These are phyloP conservation scores for Elongisporangium prolatum DNA, from an alignment of 352 stramenopile species.

Conservation along the genomic window DNA sequence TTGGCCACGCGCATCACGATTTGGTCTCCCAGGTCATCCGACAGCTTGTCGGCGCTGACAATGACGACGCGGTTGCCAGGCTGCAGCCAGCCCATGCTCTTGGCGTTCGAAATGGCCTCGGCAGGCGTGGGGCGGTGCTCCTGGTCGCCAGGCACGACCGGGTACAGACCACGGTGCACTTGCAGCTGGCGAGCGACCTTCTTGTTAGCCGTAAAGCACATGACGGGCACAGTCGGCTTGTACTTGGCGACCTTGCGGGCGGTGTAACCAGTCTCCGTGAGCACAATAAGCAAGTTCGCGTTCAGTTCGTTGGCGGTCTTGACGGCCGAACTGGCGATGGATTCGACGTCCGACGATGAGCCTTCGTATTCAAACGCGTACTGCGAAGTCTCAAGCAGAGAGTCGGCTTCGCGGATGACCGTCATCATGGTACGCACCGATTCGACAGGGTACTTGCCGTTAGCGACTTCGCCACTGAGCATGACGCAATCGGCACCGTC, in stretches of 20 bases:
- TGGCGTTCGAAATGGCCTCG: slow-evolving; percentile 87
- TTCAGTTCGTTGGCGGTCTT: slow-evolving; percentile 85
- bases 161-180: slow-evolving; percentile 82
- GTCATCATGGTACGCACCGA: slow-evolving; percentile 92
- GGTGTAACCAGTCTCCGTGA: slow-evolving; percentile 79
- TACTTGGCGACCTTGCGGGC: slow-evolving; percentile 86
- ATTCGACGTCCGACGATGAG: slow-evolving; percentile 75
- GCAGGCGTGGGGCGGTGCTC: slow-evolving; percentile 57
- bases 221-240: slow-evolving; percentile 90
- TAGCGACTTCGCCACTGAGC: slow-evolving; percentile 79
- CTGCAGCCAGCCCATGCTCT: slow-evolving; percentile 89
- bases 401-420: slow-evolving; percentile 86
- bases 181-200: slow-evolving; percentile 92
- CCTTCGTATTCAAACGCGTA: slow-evolving; percentile 64
- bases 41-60: slow-evolving; percentile 76
- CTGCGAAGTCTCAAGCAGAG: slow-evolving; percentile 48
- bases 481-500: slow-evolving; percentile 86
- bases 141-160: slow-evolving; percentile 59
- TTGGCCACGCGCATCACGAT: slow-evolving; percentile 81
- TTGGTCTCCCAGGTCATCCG: slow-evolving; percentile 74
- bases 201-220: slow-evolving; percentile 82
- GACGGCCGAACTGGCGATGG: slow-evolving; percentile 74
- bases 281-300: slow-evolving; percentile 79
- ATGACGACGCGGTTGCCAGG: slow-evolving; percentile 88
- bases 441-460: slow-evolving; percentile 88